Conservation (phyloP, 805 yeast species). For the Scheffersomyces lignosus region DNA sequence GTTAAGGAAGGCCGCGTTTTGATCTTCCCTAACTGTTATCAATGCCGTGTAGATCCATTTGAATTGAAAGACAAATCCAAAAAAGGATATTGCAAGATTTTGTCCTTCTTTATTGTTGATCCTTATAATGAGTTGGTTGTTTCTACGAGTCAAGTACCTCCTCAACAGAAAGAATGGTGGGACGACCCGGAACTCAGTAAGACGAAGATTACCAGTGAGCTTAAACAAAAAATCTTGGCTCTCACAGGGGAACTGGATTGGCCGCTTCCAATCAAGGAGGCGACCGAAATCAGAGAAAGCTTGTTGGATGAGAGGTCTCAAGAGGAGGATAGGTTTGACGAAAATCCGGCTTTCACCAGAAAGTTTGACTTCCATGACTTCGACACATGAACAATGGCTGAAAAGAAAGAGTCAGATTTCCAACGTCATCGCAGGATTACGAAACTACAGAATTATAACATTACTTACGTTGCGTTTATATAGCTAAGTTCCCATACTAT, state of each 20-base stretch:
- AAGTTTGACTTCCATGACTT: slow-evolving; percentile 29
- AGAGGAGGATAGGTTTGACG: slow-evolving; percentile 11
- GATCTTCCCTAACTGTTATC: slow-evolving; percentile 38
- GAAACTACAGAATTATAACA: no score
- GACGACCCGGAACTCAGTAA: slow-evolving; percentile 9
- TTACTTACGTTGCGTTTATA: no score
- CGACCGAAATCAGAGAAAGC: slow-evolving; percentile 21
- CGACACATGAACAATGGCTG: no score
- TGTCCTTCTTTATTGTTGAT: slow-evolving; percentile 37
- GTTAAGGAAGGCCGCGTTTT: slow-evolving; percentile 25
- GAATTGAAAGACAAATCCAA: slow-evolving; percentile 31
- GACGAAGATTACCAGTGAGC: background rate
- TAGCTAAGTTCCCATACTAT: no score
- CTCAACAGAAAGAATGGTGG: slow-evolving; percentile 35
- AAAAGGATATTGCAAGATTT: slow-evolving; percentile 35
- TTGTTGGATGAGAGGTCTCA: slow-evolving; percentile 30
- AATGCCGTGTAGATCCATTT: slow-evolving; percentile 39
- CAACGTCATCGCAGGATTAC: no score
- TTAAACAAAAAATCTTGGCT: slow-evolving; percentile 5
- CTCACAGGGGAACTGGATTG: slow-evolving; percentile 2
- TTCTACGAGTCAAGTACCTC: slow-evolving; percentile 31
- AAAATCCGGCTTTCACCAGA: slow-evolving; percentile 14
- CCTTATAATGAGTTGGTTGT: slow-evolving; percentile 27
- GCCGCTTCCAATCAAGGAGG: slow-evolving; percentile 20
- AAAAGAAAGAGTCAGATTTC: no score